phyloP scores from a whole-genome alignment of 23 red algal species.

The Gracilaria domingensis region DNA sequence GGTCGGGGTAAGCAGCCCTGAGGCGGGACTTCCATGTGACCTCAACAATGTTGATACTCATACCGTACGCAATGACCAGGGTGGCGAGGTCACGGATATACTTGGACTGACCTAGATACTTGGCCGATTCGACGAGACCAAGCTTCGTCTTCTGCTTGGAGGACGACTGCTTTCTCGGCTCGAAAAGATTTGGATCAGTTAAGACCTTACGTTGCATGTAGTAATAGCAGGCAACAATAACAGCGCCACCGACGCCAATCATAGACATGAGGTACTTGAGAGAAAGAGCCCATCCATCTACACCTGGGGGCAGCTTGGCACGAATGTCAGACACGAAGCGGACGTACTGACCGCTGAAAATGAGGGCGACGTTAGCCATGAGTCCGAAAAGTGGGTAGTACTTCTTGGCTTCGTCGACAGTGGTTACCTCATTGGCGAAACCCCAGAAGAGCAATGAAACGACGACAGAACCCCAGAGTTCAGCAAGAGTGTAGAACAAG shows the following conservation, averaged over 20 bases:
- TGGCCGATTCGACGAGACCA: constrained; percentile 88
- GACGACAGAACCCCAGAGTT: constrained; percentile 98
- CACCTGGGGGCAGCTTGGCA: constrained; percentile 91
- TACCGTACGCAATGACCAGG: constrained; percentile 99
- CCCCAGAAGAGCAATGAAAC: constrained; percentile 99
- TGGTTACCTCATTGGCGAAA: constrained; percentile 97
- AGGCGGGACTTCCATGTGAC: constrained; percentile 97
- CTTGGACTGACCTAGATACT: constrained; percentile 86
- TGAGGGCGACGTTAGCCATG: constrained; percentile 95
- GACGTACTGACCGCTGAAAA: constrained; percentile 99
- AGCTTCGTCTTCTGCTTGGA: constrained; percentile 96
- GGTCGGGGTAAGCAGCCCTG: constrained; percentile 90
- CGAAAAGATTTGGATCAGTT: constrained; percentile 86
- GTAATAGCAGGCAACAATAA: constrained; percentile 84
- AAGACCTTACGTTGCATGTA: constrained; percentile 97
- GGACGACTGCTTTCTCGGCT: constrained; percentile 70
- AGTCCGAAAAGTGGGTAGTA: constrained; percentile 98
- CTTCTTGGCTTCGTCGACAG: constrained; percentile 97
- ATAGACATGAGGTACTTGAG: constrained; percentile 93
- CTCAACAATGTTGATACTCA: constrained; percentile 99
- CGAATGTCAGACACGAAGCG: constrained; percentile 95
- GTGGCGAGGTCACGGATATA: constrained; percentile 97
- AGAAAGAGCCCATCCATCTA: constrained; percentile 97
- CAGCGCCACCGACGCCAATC: constrained; percentile 80
- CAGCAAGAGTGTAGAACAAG: constrained; percentile 97